Percentiles rank a stretch among this genome's conserved stretches.
phyloP scores from a whole-genome alignment of 2,329 filamentous ascomycete species.

The Endothia cerciana region DNA sequence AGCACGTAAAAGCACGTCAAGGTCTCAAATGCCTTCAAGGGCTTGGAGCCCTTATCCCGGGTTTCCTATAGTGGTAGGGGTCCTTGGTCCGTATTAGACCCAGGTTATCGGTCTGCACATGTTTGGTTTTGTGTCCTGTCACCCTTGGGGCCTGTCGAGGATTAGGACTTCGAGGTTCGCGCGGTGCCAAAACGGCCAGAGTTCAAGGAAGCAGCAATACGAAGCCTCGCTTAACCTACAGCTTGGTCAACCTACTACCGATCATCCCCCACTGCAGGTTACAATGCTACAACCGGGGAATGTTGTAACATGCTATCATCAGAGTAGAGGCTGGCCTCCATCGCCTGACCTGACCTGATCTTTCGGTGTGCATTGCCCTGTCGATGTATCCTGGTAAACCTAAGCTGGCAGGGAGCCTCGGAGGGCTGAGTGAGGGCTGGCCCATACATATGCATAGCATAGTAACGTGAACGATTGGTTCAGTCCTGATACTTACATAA shows the following conservation, averaged over 20 bases:
- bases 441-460: too few species aligned
- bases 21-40: neutral
- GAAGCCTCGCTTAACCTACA: neutral
- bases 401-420: too few species aligned
- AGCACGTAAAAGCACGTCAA: conserved; percentile 14
- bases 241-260: neutral
- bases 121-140: neutral
- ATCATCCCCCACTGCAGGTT: conserved; percentile 4
- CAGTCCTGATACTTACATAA: neutral
- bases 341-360: too few species aligned
- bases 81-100: neutral
- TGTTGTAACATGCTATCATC: neutral
- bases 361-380: neutral
- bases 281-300: neutral
- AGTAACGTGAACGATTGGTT: neutral
- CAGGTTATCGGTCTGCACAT: neutral
- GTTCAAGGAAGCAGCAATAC: neutral
- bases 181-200: neutral
- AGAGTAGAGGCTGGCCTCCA: neutral
- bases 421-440: too few species aligned
- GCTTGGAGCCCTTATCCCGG: neutral
- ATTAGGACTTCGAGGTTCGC: neutral
- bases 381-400: neutral
- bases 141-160: neutral
- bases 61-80: neutral